Percentiles rank a stretch among this genome's conserved stretches.
These are phyloP conservation scores for Aureobasidium melanogenum DNA, from an alignment of 2,329 filamentous ascomycete species.

Conservation along the genomic window DNA sequence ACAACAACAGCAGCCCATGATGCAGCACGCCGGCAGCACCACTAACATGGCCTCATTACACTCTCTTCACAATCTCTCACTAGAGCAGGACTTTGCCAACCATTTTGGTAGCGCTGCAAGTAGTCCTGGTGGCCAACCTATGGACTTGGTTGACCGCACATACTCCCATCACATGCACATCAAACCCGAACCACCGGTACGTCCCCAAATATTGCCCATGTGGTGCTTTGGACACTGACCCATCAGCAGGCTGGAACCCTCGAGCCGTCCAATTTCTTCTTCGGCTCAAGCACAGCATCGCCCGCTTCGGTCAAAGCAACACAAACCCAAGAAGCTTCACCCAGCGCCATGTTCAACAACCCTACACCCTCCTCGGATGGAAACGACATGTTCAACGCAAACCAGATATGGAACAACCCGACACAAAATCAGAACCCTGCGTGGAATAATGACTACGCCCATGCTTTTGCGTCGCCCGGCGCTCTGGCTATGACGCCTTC, in stretches of 20 bases:
- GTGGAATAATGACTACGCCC: conserved; percentile 25
- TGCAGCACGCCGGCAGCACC: background rate
- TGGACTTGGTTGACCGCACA: conserved; percentile 2
- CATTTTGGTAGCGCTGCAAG: conserved; percentile 52
- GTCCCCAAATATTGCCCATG: background rate
- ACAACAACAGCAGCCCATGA: background rate
- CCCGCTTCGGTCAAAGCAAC: conserved; percentile 14
- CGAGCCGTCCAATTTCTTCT: conserved; percentile 16
- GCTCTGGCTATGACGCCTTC: conserved; percentile 27
- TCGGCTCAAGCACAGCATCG: conserved; percentile 14
- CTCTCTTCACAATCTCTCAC: conserved; percentile 25
- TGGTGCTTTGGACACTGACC: background rate
- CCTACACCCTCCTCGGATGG: conserved; percentile 28
- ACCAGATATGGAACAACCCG: conserved; percentile 20
- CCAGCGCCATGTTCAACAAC: conserved; percentile 26
- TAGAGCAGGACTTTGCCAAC: conserved; percentile 27
- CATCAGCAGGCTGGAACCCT: conserved; percentile 13
- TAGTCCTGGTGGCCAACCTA: conserved; percentile 35
- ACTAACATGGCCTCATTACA: conserved; percentile 17
- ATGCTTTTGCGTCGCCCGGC: conserved; percentile 25
- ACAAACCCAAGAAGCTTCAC: conserved; percentile 19
- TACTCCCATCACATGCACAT: conserved; percentile 7
- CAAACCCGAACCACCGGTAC: conserved; percentile 14
- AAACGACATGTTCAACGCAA: conserved; percentile 23
- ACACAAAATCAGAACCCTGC: conserved; percentile 26